These are phyloP conservation scores for Pestalotiopsis sp. DNA, from an alignment of 2,329 filamentous ascomycete species.

Conservation along the genomic window DNA sequence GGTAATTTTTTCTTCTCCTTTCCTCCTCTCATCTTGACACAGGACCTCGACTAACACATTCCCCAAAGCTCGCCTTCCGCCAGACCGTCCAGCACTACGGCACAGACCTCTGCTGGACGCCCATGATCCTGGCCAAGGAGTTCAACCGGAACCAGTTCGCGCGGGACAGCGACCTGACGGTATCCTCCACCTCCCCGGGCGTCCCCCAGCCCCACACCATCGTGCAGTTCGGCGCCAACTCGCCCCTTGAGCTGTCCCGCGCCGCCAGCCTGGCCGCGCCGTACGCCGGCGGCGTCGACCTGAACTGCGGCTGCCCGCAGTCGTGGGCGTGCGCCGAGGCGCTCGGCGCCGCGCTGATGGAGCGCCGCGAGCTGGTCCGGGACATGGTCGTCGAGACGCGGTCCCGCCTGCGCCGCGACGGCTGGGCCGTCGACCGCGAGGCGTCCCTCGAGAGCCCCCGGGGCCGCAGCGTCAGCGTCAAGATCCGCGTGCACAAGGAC, in stretches of 20 bases:
- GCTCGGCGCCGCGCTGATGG: conserved; percentile 72
- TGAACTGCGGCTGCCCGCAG: conserved; percentile 76
- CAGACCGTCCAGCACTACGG: conserved; percentile 67
- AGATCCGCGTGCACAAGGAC: conserved; percentile 70
- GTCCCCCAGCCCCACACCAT: conserved; percentile 61
- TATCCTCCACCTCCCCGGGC: conserved; percentile 45
- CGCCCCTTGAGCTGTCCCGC: conserved; percentile 62
- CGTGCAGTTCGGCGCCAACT: conserved; percentile 68
- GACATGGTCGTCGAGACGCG: conserved; percentile 66
- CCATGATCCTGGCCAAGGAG: conserved; percentile 72
- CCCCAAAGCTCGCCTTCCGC: conserved; percentile 63
- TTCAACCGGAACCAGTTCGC: conserved; percentile 65
- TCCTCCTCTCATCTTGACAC: neutral
- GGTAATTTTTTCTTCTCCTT: conserved; percentile 26
- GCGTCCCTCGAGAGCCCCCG: conserved; percentile 43
- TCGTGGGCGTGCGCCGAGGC: conserved; percentile 71
- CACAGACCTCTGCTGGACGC: conserved; percentile 70
- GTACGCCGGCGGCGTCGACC: conserved; percentile 65
- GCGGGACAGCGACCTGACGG: conserved; percentile 66
- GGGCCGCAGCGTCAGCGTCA: conserved; percentile 67
- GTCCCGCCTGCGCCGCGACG: conserved; percentile 49
- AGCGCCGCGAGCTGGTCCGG: conserved; percentile 63
- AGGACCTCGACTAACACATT: conserved; percentile 11
- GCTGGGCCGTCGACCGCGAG: conserved; percentile 52
- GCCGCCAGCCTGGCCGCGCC: conserved; percentile 65